Conservation (phyloP, 805 yeast genomes). For the Tetrapisispora phaffii region DNA sequence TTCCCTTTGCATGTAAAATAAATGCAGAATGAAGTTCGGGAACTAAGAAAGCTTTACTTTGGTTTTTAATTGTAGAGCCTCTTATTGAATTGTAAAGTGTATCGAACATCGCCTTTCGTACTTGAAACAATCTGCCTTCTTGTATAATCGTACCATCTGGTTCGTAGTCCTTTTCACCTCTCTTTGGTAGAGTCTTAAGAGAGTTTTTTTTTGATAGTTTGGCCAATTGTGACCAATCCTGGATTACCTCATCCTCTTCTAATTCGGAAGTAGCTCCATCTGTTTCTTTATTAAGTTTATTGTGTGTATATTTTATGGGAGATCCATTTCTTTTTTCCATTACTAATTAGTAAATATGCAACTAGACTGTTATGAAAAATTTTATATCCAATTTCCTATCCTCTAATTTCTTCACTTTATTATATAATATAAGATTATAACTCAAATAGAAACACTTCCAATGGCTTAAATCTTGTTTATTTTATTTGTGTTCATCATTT, state of each 20-base stretch:
- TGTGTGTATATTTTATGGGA: neutral
- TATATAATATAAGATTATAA: too few relatives aligned
- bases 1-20: conserved; percentile 53
- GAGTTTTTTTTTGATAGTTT: conserved; percentile 17
- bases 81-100: conserved; percentile 45
- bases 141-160: conserved; percentile 66
- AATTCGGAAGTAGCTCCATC: neutral
- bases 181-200: conserved; percentile 37
- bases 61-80: conserved; percentile 39
- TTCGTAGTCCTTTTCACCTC: conserved; percentile 81
- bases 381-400: too few relatives aligned
- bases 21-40: conserved; percentile 28
- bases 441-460: too few relatives aligned
- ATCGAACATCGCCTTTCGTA: conserved; percentile 62
- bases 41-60: conserved; percentile 42
- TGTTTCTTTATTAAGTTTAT: neutral
- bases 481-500: too few relatives aligned
- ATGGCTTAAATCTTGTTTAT: too few relatives aligned
- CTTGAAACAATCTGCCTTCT: conserved; percentile 35
- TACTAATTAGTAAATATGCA: neutral
- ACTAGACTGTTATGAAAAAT: too few relatives aligned
- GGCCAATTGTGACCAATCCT: conserved; percentile 43
- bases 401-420: too few relatives aligned
- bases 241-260: conserved; percentile 34
- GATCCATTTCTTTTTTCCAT: neutral